A percentile compares a stretch with the other conserved stretches of the same genome.
These are phyloP conservation scores for Raddia distichophylla DNA, from an alignment of 176 grass and related monocot genomes.

Conservation along the genomic window DNA sequence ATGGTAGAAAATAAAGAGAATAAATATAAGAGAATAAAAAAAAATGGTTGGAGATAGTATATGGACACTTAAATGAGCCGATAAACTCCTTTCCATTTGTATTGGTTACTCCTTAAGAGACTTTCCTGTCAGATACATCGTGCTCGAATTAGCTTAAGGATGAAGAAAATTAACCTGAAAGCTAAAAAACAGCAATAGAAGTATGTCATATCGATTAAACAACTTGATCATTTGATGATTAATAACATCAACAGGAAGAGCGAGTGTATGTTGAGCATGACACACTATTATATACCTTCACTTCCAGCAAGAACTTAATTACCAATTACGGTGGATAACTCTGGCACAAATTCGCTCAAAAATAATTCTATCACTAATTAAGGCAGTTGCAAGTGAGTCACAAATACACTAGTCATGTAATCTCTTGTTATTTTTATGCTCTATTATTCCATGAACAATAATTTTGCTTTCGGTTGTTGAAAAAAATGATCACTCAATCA, in stretches of 20 bases:
- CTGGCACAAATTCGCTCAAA: too few species aligned
- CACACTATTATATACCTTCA: not conserved
- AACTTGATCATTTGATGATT: not conserved
- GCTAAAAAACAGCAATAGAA: not conserved
- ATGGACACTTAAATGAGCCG: not conserved
- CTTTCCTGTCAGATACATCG: not conserved
- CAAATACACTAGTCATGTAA: not conserved
- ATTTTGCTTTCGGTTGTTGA: not conserved
- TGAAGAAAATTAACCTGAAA: slow-evolving; percentile 5
- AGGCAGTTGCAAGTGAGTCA: too few species aligned
- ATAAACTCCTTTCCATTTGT: not conserved
- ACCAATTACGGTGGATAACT: not conserved
- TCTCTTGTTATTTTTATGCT: not conserved
- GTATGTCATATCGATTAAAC: not conserved
- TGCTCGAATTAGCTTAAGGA: not conserved
- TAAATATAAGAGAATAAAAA: too few species aligned
- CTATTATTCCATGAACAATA: not conserved
- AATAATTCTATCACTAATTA: too few species aligned
- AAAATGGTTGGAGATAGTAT: too few species aligned
- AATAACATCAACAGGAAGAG: not conserved
- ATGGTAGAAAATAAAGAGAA: too few species aligned
- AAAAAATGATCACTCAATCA: not conserved
- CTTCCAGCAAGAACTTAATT: not conserved
- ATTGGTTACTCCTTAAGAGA: not conserved
- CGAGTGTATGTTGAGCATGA: not conserved